Base-by-base conservation (phyloP, 1,284 basidiomycete species). In the Pseudozyma thailandica region DNA sequence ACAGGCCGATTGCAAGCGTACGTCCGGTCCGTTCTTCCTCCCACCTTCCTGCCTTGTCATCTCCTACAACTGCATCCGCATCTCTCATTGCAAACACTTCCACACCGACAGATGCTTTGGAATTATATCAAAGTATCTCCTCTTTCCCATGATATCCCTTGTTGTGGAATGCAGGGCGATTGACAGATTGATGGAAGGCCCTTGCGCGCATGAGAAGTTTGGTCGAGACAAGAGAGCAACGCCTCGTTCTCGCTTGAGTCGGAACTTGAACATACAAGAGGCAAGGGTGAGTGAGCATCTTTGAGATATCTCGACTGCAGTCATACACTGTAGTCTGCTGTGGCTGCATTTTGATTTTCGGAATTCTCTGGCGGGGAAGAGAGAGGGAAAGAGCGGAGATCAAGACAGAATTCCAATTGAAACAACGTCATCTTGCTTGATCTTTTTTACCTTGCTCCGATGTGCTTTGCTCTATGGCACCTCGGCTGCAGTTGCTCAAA, bases 361-460 rank as follows among this genome's bases (percentile, higher is more conserved):
- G 50, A 30, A 25, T 33, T 51, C 20, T 37, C 39, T 26, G 10
- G 7, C 13, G 20, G 18, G 10, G 18, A 25, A 28, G 25, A n/a
- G 42, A 3, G 26, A 44, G 26, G 15, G 25, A 44, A 13, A 18
- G 6, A 21, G n/a, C n/a, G n/a, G n/a, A n/a, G n/a, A 6, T 4
- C 25, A 21, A 41, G 21, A 41, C 41, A 43, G 18, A 21, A 26
- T 12, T 21, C 12, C n/a, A 41, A 10, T 21, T 18, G 6, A 41
- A 38, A 39, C 52, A 54, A 54, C 53, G 53, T 56, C 53, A 56
- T 56, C 15, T 27, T 49, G 53, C 53, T 47, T 56, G 28, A 25
- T n/a, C 18, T 16, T 6, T 25, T 30, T 54, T n/a, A n/a, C 38
- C 46, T 42, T 44, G 44, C 46, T 30, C 28, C 30, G 21, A 25